These are phyloP conservation scores for Aristolochia contorta DNA, from an alignment of 164 flowering plant species.

Conservation along the genomic window DNA sequence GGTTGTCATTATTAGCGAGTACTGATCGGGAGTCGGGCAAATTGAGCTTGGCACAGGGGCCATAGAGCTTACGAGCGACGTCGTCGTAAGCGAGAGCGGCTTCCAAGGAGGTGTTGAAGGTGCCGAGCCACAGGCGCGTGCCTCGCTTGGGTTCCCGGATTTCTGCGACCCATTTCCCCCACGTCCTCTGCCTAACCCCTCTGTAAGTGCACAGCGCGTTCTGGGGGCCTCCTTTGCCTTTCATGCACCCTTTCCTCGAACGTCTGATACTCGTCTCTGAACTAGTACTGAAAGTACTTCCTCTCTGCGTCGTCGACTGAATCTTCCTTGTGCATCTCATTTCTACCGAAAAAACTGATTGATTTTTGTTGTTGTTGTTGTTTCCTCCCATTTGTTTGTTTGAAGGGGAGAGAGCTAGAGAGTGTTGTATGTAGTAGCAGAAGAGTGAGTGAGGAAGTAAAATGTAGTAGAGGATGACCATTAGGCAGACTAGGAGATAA, in stretches of 20 bases:
- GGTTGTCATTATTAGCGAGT: background rate
- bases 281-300: background rate
- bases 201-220: slow-evolving; percentile 37
- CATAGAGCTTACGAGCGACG: slow-evolving; percentile 42
- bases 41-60: slow-evolving; percentile 35
- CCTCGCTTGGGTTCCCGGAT: slow-evolving; percentile 56
- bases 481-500: too few species aligned
- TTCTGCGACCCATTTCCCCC: slow-evolving; percentile 77
- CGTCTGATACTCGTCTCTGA: slow-evolving; percentile 7
- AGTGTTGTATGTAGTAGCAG: too few species aligned
- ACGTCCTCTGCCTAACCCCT: slow-evolving; percentile 56
- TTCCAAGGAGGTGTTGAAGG: slow-evolving; percentile 40
- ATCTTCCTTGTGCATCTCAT: slow-evolving; percentile 8
- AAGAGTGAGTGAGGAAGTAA: too few species aligned
- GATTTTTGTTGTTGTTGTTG: too few species aligned
- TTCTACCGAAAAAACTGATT: background rate
- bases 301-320: slow-evolving; percentile 1
- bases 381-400: too few species aligned
- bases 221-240: slow-evolving; percentile 64
- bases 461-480: too few species aligned
- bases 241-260: slow-evolving; percentile 64
- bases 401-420: too few species aligned
- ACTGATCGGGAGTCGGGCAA: slow-evolving; percentile 23
- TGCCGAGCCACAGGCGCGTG: slow-evolving; percentile 50
- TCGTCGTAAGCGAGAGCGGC: slow-evolving; percentile 56